Evolutionary conservation across 75 land plant genomes (phyloP).

Genomic region (Pinus taeda): DNA sequence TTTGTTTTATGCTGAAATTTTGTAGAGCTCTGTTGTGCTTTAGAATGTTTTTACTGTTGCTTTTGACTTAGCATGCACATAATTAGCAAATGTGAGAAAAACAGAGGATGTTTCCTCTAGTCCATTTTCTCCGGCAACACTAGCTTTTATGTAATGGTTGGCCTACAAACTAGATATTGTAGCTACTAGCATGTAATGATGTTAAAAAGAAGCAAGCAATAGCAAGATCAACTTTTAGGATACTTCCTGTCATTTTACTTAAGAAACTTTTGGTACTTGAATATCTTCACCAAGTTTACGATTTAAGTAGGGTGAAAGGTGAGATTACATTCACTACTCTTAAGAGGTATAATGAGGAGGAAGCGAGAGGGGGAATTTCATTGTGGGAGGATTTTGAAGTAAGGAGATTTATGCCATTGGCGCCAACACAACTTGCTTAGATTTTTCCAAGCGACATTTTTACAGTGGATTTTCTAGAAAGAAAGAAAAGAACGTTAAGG

Average conservation of each 20-base stretch:
- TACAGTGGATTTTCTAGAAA: conserved; percentile 33
- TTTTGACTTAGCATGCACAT: conserved; percentile 59
- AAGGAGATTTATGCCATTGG: conserved; percentile 75
- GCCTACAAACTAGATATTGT: conserved; percentile 69
- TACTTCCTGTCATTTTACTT: conserved; percentile 46
- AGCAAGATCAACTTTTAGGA: conserved; percentile 73
- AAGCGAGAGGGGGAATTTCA: conserved; percentile 39
- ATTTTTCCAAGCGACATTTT: conserved; percentile 48
- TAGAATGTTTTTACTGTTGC: conserved; percentile 76
- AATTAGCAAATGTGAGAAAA: conserved; percentile 42
- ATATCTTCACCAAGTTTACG: conserved; percentile 22
- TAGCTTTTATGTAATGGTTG: conserved; percentile 84
- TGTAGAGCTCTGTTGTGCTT: conserved; percentile 59
- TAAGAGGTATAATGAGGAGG: no score
- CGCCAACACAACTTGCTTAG: conserved; percentile 75
- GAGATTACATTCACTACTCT: conserved; percentile 31
- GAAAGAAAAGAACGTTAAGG: conserved; percentile 55
- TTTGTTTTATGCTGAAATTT: conserved; percentile 68
- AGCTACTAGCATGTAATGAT: conserved; percentile 46
- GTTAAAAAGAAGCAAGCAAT: conserved; percentile 54
- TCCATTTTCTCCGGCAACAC: conserved; percentile 56
- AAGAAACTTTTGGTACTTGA: conserved; percentile 48
- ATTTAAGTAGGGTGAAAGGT: conserved; percentile 19
- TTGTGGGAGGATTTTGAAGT: conserved; percentile 92
- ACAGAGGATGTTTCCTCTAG: conserved; percentile 59